phyloP scores from a whole-genome alignment of 2,329 filamentous ascomycete species.

The Xenoacremonium recifei region DNA sequence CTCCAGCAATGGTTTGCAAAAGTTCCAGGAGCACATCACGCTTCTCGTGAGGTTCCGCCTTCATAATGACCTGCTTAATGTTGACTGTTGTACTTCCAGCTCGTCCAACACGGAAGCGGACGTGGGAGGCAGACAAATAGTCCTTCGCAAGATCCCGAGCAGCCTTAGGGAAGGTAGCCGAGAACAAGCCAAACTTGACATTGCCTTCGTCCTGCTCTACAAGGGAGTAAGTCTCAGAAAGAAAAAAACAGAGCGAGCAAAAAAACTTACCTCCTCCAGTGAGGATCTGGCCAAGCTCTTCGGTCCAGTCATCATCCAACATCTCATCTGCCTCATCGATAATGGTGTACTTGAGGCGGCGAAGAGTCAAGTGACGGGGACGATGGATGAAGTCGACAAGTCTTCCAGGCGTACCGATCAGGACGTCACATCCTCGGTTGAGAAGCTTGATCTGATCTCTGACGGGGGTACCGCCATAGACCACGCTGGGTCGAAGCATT shows the following conservation, averaged over 20 bases:
- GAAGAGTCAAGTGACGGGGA: constrained; percentile 65
- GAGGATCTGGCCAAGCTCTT: constrained; percentile 74
- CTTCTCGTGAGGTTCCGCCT: constrained; percentile 65
- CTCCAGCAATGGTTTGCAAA: constrained; percentile 66
- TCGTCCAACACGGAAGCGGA: constrained; percentile 84
- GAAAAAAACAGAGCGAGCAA: constrained; percentile 4
- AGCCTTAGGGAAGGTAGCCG: constrained; percentile 84
- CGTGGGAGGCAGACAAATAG: constrained; percentile 70
- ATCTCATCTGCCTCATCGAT: constrained; percentile 97
- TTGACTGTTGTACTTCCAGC: constrained; percentile 80
- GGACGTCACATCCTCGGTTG: constrained; percentile 79
- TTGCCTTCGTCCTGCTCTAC: constrained; percentile 73
- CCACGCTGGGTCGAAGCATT: constrained; percentile 87
- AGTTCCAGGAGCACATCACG: constrained; percentile 69
- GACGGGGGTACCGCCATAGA: constrained; percentile 82
- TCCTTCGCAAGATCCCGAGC: constrained; percentile 74
- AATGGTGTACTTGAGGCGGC: constrained; percentile 75
- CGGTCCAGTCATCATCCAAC: constrained; percentile 75
- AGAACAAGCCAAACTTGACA: constrained; percentile 79
- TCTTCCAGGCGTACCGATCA: constrained; percentile 86
- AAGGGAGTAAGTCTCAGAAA: constrained; percentile 19
- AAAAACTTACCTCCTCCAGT: constrained; percentile 70
- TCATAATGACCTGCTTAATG: constrained; percentile 76
- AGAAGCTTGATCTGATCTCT: constrained; percentile 70
- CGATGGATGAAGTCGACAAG: constrained; percentile 80